Evolutionary conservation across 2,329 filamentous ascomycete genomes (phyloP), one percentile per base, ranked within the genome.

Genomic region (Diaporthe vaccinii): DNA sequence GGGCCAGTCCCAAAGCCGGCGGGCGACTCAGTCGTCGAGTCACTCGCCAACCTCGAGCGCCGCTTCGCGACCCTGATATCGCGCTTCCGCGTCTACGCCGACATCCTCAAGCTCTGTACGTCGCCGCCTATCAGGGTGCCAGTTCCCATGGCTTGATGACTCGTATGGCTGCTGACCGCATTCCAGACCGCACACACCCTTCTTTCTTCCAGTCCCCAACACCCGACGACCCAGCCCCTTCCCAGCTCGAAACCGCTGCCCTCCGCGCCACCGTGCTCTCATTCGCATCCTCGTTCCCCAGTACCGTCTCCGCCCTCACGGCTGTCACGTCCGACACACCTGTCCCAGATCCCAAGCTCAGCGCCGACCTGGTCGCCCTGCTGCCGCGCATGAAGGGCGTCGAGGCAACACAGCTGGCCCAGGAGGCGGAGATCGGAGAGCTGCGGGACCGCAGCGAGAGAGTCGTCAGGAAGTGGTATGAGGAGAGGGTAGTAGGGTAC

Each of bases 391-490:
- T 95, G 85, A 89, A 89, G 78, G 89, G 88, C 28, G 84, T 91
- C 25, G 89, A 91, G 77, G 87, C 88, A 0, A 89, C 88, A 5
- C 93, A 95, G 80, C 82, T 89, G 28, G 87, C 89, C 22, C 93
- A 95, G 82, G 87, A 83, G 53, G 86, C 87, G 65, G 91, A 93
- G 82, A 89, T 94, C 77, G 89, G 89, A 31, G 90, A 90, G 82
- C 87, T 93, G 81, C 89, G 91, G 81, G 89, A 84, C 77, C 89
- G 88, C 78, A 96, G 89, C 84, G 94, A 91, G 83, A 82, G 83
- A 77, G 85, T 90, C 34, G 84, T 95, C 75, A 89, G 92, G 78
- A 84, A 87, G 49, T 97, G 95, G 93, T 95, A 96, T 83, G 92
- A 95, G 82, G 86, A 90, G 34, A 91, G 91, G 4, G 87, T 97